Conservation (phyloP, 352 stramenopile species). For the Halophytophthora polymorphica region DNA sequence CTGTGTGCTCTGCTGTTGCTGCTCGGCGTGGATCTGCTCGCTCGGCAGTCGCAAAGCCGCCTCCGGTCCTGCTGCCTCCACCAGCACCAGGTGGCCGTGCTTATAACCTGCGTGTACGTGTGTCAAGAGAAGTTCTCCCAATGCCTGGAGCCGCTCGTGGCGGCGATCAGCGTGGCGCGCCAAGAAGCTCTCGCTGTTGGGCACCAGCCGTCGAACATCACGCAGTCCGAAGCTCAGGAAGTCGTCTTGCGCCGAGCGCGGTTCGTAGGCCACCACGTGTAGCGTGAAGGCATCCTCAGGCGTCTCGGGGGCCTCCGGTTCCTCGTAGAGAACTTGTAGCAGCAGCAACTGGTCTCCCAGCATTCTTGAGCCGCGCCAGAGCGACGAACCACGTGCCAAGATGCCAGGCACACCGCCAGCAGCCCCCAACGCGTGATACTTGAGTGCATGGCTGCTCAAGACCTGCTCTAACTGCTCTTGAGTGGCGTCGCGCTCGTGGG, state of each 20-base stretch:
- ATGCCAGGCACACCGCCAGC: constrained; percentile 54
- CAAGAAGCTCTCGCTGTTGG: constrained; percentile 40
- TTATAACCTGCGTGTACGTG: constrained; percentile 63
- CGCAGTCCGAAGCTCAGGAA: constrained; percentile 53
- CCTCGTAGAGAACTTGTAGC: constrained; percentile 64
- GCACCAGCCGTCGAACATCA: constrained; percentile 43
- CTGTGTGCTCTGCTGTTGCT: constrained; percentile 18
- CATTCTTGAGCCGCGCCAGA: constrained; percentile 40
- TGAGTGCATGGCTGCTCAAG: constrained; percentile 44
- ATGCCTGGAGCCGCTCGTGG: constrained; percentile 31
- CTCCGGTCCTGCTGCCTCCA: constrained; percentile 27
- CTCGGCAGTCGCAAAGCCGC: constrained; percentile 14
- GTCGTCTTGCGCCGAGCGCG: constrained; percentile 25
- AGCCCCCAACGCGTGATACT: constrained; percentile 43
- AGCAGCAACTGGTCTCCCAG: constrained; percentile 45
- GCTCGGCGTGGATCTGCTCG: constrained; percentile 12
- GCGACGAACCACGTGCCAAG: constrained; percentile 32
- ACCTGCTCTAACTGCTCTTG: constrained; percentile 49
- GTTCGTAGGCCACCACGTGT: constrained; percentile 34
- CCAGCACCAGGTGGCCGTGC: constrained; percentile 60
- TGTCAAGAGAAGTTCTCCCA: constrained; percentile 45
- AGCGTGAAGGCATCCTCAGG: constrained; percentile 27
- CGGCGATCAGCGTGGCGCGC: constrained; percentile 21
- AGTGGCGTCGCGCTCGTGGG: constrained; percentile 32
- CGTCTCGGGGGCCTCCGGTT: constrained; percentile 23